Base-by-base conservation (phyloP, 2,329 filamentous ascomycete species). In the Aspergillus sp. region DNA sequence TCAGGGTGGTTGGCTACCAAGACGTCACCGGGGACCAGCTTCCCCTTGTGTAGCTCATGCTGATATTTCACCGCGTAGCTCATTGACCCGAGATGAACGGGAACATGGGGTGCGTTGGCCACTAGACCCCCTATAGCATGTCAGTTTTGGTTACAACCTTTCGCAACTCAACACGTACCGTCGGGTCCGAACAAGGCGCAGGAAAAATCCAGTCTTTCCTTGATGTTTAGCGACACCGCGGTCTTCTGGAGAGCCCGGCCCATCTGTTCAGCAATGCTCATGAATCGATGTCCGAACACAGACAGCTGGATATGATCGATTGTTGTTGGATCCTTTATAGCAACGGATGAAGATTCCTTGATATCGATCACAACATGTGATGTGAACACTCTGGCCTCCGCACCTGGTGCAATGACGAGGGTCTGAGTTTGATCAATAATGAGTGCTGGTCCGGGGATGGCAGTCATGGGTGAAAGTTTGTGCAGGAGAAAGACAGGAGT, bases 281-380 rank as follows among this genome's bases (percentile, higher is more conserved):
- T 82, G 68, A 83, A 82, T 0, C 80, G 72, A 58, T 82, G 79
- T 0, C 76, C 78, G 50, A 82, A 82, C 41, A 83, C 77, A 10
- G 76, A 80, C 2, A 83, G 73, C 30, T 77, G 71, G 38, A 82
- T 81, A 0, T 80, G 80, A 53, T 79, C 76, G 26, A 79, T 60
- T 63, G 3, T 64, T 60, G 3, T 60, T 51, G 2, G 49, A 32
- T 1, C 48, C 52, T 16, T 58, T 60, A 2, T 57, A 52, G 19
- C 54, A 8, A 30, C 9, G 33, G 17, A 57, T 49, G 8, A 58
- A 54, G 26, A 2, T 8, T 30, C 26, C 55, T 66, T 81, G 14
- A 94, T 82, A 59, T 96, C 90, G 65, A 96, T 92, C 6, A 96
- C 81, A 7, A 96, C 90, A 63, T 96, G 93, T 0, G 91, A 95